A percentile compares a stretch with the other conserved stretches of the same genome.
These are phyloP conservation scores for Microdochium trichocladiopsis DNA, from an alignment of 2,329 filamentous ascomycete genomes.

Conservation along the genomic window DNA sequence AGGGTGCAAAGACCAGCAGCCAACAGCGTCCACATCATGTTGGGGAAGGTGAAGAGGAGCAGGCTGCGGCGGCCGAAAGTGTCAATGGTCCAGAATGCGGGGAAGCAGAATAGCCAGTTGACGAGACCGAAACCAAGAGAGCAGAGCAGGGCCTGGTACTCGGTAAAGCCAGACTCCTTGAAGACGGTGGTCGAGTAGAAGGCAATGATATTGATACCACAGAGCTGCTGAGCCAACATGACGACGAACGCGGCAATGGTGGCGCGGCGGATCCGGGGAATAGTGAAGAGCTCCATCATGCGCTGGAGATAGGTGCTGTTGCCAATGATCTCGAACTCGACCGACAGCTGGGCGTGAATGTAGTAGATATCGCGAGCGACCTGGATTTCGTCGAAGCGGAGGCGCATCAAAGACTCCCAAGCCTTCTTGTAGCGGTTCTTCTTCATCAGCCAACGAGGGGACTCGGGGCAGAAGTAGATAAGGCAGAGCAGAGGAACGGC, in stretches of 20 bases:
- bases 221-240: conserved; percentile 74
- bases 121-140: conserved; percentile 60
- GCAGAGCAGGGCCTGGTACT: conserved; percentile 50
- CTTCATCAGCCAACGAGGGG: conserved; percentile 60
- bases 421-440: conserved; percentile 56
- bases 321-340: conserved; percentile 45
- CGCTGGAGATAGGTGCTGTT: conserved; percentile 52
- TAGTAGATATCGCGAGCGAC: conserved; percentile 57
- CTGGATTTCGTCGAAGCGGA: conserved; percentile 49
- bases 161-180: conserved; percentile 44
- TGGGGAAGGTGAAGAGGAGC: conserved; percentile 58
- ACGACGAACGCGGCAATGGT: conserved; percentile 71
- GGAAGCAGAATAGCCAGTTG: conserved; percentile 60
- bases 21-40: conserved; percentile 62
- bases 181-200: conserved; percentile 67
- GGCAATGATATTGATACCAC: conserved; percentile 65
- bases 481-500: conserved; percentile 49
- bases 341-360: conserved; percentile 56
- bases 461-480: conserved; percentile 62
- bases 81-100: conserved; percentile 59
- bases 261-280: conserved; percentile 63
- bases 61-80: conserved; percentile 57
- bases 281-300: conserved; percentile 59
- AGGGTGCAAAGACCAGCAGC: conserved; percentile 54
- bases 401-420: conserved; percentile 43